Evolutionary conservation across 2,329 filamentous ascomycete genomes (phyloP).

Genomic region (Penicillium thymicola): DNA sequence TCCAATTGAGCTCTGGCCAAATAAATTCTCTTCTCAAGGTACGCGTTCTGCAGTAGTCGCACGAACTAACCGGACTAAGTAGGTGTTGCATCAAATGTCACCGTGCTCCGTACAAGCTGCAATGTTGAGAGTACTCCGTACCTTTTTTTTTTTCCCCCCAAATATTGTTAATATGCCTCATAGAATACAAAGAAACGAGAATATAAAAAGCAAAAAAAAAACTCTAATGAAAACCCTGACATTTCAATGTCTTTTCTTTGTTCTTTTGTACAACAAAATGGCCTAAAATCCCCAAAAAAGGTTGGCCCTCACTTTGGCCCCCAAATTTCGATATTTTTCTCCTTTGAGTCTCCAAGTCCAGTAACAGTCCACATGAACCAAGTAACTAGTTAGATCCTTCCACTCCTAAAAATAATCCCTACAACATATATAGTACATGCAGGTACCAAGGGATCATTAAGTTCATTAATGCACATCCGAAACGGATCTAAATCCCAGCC

Average conservation of each 20-base stretch:
- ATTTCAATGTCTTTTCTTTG: too few relatives aligned
- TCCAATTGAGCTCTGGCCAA: background rate
- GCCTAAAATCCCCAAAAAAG: background rate
- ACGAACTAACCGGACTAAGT: background rate
- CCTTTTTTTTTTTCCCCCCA: background rate
- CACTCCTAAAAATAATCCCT: background rate
- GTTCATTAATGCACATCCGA: background rate
- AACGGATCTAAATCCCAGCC: background rate
- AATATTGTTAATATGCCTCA: background rate
- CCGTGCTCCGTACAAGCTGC: background rate
- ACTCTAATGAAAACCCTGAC: background rate
- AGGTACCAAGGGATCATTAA: background rate
- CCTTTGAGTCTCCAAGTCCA: background rate
- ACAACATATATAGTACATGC: background rate
- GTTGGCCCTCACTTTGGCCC: background rate
- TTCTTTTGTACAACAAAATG: background rate
- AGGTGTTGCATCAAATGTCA: background rate
- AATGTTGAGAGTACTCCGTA: background rate
- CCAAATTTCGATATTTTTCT: background rate
- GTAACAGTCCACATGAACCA: background rate
- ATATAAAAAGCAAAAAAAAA: background rate
- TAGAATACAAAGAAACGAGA: background rate
- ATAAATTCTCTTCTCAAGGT: too few relatives aligned
- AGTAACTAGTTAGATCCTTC: too few relatives aligned
- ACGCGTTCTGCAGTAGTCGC: background rate